Evolutionary conservation across 768 basidiomycete species (phyloP).

Genomic region (Lentinula raphanica): DNA sequence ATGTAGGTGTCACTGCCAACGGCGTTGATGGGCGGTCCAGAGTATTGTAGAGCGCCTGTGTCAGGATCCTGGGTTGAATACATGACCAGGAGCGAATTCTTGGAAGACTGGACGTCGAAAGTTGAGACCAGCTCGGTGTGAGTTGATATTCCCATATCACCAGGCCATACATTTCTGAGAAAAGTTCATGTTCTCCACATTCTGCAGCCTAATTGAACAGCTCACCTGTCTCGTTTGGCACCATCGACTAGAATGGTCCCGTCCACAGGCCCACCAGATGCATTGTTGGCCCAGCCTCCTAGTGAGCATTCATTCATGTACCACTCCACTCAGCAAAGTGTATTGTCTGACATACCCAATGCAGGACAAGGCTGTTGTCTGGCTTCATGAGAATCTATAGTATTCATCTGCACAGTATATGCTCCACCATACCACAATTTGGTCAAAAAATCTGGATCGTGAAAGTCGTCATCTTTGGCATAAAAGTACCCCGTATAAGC

Average conservation of each 20-base stretch:
- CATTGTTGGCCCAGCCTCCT: conserved; percentile 44
- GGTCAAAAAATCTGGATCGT: conserved; percentile 45
- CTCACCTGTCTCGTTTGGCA: conserved; percentile 45
- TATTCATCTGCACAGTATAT: conserved; percentile 58
- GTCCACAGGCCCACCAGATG: conserved; percentile 39
- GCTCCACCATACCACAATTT: conserved; percentile 59
- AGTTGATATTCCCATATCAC: conserved; percentile 38
- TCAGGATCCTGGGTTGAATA: conserved; percentile 39
- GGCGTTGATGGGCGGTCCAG: conserved; percentile 33
- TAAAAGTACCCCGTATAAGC: conserved; percentile 52
- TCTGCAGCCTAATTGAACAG: neutral
- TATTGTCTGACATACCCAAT: conserved; percentile 10
- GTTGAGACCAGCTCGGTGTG: conserved; percentile 31
- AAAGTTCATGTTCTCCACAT: neutral
- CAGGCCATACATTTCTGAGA: conserved; percentile 23
- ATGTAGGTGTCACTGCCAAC: conserved; percentile 41
- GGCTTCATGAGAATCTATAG: conserved; percentile 34
- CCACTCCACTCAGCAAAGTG: neutral
- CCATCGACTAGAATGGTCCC: conserved; percentile 52
- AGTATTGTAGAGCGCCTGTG: conserved; percentile 42
- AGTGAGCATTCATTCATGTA: neutral
- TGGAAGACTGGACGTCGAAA: conserved; percentile 31
- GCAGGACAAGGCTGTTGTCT: conserved; percentile 27
- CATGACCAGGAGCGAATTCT: conserved; percentile 45
- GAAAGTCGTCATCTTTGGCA: conserved; percentile 35